These are phyloP conservation scores for Maudiozyma serrabonitensis DNA, from an alignment of 805 yeast genomes.

Conservation along the genomic window DNA sequence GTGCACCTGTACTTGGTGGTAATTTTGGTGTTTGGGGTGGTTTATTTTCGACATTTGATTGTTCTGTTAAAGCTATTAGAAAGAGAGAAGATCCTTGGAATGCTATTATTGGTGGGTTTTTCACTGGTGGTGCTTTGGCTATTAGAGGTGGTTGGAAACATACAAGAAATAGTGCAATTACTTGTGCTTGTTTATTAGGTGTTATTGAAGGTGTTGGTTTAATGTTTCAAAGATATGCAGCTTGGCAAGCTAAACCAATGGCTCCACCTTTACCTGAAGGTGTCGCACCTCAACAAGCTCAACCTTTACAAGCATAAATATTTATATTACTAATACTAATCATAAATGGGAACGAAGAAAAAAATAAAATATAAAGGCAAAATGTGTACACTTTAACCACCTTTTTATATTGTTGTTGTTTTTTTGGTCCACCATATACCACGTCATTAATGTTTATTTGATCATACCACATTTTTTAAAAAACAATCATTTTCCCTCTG, in stretches of 20 bases:
- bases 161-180: conserved; percentile 90
- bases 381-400: no score
- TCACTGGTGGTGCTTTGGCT: conserved; percentile 96
- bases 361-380: no score
- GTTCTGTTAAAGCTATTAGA: conserved; percentile 90
- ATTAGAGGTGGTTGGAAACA: conserved; percentile 98
- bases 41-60: conserved; percentile 87
- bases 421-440: neutral
- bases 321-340: neutral
- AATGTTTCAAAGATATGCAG: conserved; percentile 86
- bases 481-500: no score
- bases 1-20: conserved; percentile 98
- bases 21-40: conserved; percentile 99
- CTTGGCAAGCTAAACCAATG: conserved; percentile 68
- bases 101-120: conserved; percentile 94
- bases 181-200: conserved; percentile 94
- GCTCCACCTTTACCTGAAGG: conserved; percentile 48
- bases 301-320: conserved; percentile 29
- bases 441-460: neutral
- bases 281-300: conserved; percentile 10
- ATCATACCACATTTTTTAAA: neutral
- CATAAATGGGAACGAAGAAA: no score
- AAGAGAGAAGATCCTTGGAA: conserved; percentile 98
- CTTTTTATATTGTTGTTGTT: no score
- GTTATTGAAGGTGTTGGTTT: conserved; percentile 97